Evolutionary conservation across 108 stramenopile genomes (phyloP), one percentile per base, ranked within the genome.

Genomic region (Cyclotella sp.): DNA sequence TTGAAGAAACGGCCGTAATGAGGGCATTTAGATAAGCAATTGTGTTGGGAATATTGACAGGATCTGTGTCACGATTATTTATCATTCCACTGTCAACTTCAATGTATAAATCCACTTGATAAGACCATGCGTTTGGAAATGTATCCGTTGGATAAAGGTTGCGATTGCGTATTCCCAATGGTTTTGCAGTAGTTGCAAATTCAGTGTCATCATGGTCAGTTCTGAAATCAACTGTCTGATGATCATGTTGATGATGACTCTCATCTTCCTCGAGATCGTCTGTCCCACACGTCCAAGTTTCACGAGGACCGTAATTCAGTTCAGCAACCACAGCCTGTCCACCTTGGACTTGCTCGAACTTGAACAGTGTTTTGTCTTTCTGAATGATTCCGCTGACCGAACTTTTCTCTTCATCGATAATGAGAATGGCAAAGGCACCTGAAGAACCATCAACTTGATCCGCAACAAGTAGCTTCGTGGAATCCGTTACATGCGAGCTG

Each of bases 51-150:
- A 54, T 69, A 15, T 30, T 15, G 1, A 30, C 15, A 14, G 14
- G 18, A 40, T 62, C 34, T 13, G 16, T 62, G 1, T 47, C 64
- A 9, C 22, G 43, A 27, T 14, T 10, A 1, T 2, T 43, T 1
- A 65, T 43, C 64, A 65, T 22, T 3, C 21, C 64, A 39, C 4
- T 34, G 26, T 65, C 64, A 21, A 65, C 45, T 26, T 65, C 64
- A 65, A 44, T 65, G 24, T 65, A 65, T 15, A 65, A 39, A 46
- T 65, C 64, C 18, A 65, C 64, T 46, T 65, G 64, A 65, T 65
- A 65, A 22, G 64, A 47, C 21, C 24, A 65, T 24, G 14, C 43
- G 16, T 65, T 45, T 10, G 64, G 64, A 45, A 45, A 65, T 13
- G 43, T 27, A 46, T 65, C 44, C 7, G 64, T 65, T 1, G 64